These are phyloP conservation scores for Acacia confusa DNA, from an alignment of 306 rosid species.

Conservation along the genomic window DNA sequence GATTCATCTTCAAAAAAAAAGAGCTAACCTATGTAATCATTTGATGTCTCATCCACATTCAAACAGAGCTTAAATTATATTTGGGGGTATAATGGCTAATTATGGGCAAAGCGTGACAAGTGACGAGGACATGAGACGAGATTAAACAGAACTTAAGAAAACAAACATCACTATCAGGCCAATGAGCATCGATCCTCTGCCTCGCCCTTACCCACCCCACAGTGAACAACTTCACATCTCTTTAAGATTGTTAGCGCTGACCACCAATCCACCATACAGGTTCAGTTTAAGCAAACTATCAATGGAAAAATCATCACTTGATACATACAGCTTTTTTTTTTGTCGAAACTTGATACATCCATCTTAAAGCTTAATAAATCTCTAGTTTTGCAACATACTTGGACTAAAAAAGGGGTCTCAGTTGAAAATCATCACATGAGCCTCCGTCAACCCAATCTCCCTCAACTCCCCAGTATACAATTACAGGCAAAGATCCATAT, in stretches of 20 bases:
- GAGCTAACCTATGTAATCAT: too few species aligned
- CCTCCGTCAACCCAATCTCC: background rate
- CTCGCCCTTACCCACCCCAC: background rate
- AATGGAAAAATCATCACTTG: background rate
- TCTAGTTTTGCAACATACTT: background rate
- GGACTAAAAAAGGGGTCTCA: constrained; percentile 2
- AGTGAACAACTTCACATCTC: background rate
- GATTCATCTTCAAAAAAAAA: background rate
- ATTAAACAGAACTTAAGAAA: background rate
- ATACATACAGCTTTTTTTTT: too few species aligned
- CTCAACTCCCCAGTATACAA: background rate
- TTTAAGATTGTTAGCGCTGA: background rate
- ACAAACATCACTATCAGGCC: background rate
- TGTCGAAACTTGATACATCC: too few species aligned
- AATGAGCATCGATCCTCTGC: background rate
- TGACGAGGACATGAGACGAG: background rate
- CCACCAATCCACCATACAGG: too few species aligned
- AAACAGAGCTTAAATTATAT: too few species aligned
- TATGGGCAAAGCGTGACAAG: background rate
- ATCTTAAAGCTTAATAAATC: background rate
- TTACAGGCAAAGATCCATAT: background rate
- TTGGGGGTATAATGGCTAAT: background rate
- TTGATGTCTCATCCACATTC: too few species aligned
- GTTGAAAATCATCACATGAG: background rate
- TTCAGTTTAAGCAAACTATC: background rate